phyloP scores from a whole-genome alignment of 768 basidiomycete genomes.

The Suillus hirtellus region DNA sequence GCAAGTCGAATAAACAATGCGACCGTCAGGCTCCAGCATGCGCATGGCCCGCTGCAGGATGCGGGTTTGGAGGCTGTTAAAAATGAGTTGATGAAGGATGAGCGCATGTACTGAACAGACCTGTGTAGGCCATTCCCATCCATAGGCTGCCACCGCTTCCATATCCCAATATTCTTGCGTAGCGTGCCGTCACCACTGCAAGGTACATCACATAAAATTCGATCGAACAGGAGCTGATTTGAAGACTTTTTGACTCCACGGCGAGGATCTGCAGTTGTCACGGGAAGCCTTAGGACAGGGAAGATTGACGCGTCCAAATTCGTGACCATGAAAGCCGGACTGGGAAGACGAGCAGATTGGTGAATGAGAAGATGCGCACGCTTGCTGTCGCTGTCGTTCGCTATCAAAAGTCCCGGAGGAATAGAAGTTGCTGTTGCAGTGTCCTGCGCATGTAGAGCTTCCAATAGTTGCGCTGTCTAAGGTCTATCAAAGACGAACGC shows the following conservation, averaged over 20 bases:
- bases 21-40: slow-evolving; percentile 75
- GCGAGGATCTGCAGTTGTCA: slow-evolving; percentile 23
- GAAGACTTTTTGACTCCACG: slow-evolving; percentile 38
- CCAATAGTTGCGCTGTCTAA: slow-evolving; percentile 93
- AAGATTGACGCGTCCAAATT: slow-evolving; percentile 93
- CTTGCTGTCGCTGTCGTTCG: slow-evolving; percentile 94
- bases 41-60: slow-evolving; percentile 93
- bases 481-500: slow-evolving; percentile 4
- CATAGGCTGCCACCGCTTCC: slow-evolving; percentile 87
- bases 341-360: slow-evolving; percentile 92
- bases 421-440: slow-evolving; percentile 61
- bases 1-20: slow-evolving; percentile 97
- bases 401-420: slow-evolving; percentile 85
- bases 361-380: slow-evolving; percentile 96
- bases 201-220: slow-evolving; percentile 95
- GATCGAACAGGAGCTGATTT: slow-evolving; percentile 75
- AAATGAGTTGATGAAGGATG: slow-evolving; percentile 12
- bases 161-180: slow-evolving; percentile 92
- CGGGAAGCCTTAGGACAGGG: slow-evolving; percentile 58
- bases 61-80: slow-evolving; percentile 78
- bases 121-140: slow-evolving; percentile 91
- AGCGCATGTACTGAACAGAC: slow-evolving; percentile 42
- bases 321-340: slow-evolving; percentile 90
- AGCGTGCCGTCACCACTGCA: slow-evolving; percentile 97
- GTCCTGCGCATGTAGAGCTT: slow-evolving; percentile 86